Evolutionary conservation across 805 yeast genomes (phyloP).

Genomic region (Lachancea cidri): DNA sequence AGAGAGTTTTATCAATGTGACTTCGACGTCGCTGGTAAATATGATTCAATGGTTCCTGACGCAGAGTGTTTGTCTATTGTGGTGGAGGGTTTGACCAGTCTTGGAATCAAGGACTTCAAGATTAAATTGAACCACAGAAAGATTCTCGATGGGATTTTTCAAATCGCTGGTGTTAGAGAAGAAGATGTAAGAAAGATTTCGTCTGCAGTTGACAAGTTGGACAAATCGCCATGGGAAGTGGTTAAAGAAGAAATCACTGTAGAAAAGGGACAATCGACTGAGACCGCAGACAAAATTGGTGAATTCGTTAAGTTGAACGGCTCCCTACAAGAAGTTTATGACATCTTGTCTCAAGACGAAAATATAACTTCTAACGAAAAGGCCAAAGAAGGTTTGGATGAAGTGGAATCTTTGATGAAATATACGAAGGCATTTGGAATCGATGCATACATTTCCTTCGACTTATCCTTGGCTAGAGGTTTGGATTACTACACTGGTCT

Average conservation of each 20-base stretch:
- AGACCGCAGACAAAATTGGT: conserved; percentile 90
- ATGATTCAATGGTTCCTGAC: conserved; percentile 95
- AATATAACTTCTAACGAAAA: conserved; percentile 56
- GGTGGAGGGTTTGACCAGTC: conserved; percentile 76
- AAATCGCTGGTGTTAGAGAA: conserved; percentile 88
- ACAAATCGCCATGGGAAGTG: conserved; percentile 91
- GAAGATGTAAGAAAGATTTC: conserved; percentile 92
- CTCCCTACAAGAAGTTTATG: conserved; percentile 56
- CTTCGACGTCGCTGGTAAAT: conserved; percentile 91
- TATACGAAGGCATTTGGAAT: conserved; percentile 83
- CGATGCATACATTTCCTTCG: conserved; percentile 66
- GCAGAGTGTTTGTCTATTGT: conserved; percentile 78
- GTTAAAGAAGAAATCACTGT: conserved; percentile 88
- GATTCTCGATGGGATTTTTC: conserved; percentile 91
- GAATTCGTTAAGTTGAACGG: conserved; percentile 86
- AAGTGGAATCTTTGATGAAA: conserved; percentile 67
- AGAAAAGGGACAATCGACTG: conserved; percentile 87
- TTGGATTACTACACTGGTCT: conserved; percentile 96
- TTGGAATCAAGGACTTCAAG: conserved; percentile 87
- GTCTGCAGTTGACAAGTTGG: conserved; percentile 94
- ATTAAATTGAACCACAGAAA: conserved; percentile 93
- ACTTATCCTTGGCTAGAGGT: conserved; percentile 94
- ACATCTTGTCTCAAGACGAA: conserved; percentile 50
- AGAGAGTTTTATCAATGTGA: conserved; percentile 99
- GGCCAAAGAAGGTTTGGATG: conserved; percentile 77